Evolutionary conservation across 176 grass and related monocot species (phyloP).

Genomic region (Cymbopogon citratus): DNA sequence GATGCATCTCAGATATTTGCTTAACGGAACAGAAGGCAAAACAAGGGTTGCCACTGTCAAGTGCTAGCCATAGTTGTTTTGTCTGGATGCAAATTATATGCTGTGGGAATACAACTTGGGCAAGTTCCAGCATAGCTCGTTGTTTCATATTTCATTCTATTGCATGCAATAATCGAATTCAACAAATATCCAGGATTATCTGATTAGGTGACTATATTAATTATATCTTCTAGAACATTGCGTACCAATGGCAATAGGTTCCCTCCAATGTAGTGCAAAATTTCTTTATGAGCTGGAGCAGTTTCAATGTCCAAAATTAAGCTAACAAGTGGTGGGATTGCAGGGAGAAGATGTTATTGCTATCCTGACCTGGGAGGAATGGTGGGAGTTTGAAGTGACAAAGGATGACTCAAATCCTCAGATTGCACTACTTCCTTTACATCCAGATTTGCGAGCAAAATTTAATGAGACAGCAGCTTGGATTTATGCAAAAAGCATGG

Average conservation of each 20-base stretch:
- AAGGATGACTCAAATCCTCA: slow-evolving; percentile 91
- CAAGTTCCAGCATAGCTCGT: background rate
- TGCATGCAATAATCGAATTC: background rate
- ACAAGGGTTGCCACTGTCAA: background rate
- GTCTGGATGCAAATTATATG: slow-evolving; percentile 7
- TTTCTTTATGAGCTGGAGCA: background rate
- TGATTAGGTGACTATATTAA: background rate
- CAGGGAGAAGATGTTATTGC: slow-evolving; percentile 97
- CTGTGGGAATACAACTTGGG: background rate
- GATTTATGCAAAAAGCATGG: slow-evolving; percentile 87
- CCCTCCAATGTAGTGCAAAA: background rate
- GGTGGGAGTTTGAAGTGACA: slow-evolving; percentile 83
- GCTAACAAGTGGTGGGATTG: background rate
- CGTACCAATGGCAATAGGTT: background rate
- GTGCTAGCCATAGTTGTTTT: background rate
- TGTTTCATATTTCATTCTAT: background rate
- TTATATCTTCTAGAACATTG: background rate
- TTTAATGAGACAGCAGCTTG: slow-evolving; percentile 95
- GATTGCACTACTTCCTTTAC: slow-evolving; percentile 78
- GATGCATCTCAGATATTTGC: background rate
- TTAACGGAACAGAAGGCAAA: background rate
- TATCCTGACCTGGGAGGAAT: slow-evolving; percentile 95
- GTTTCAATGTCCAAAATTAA: background rate
- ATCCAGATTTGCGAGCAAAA: slow-evolving; percentile 69
- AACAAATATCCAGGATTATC: background rate